A percentile compares a stretch with the other conserved stretches of the same genome.
Evolutionary conservation across 495 filamentous ascomycete genomes (phyloP).

Genomic region (Delitschia confertaspora): DNA sequence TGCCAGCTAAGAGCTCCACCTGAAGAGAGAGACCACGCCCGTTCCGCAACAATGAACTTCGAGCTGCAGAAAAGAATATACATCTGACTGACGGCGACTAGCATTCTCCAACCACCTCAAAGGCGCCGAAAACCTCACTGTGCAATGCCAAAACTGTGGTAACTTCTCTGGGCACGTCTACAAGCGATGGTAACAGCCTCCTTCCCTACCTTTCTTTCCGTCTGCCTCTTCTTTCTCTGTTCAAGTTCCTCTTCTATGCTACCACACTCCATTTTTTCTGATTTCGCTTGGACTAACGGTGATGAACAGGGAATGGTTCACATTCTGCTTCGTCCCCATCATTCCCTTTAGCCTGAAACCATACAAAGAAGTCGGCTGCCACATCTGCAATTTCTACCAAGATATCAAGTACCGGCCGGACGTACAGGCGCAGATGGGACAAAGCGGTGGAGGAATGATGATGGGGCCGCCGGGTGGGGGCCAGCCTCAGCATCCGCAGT

Average conservation of each 20-base stretch:
- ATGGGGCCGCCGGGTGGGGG: slow-evolving; percentile 9
- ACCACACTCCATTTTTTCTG: not conserved
- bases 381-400: slow-evolving; percentile 38
- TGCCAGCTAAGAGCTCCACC: not conserved
- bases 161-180: slow-evolving; percentile 32
- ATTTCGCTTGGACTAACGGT: not conserved
- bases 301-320: slow-evolving; percentile 38
- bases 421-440: slow-evolving; percentile 32
- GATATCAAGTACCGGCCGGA: slow-evolving; percentile 38
- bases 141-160: slow-evolving; percentile 40
- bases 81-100: no score
- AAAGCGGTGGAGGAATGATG: not conserved
- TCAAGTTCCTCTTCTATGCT: not conserved
- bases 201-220: not conserved
- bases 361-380: slow-evolving; percentile 35
- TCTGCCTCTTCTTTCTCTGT: not conserved
- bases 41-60: not conserved
- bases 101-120: slow-evolving; percentile 32
- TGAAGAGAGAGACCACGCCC: no score
- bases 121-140: slow-evolving; percentile 36
- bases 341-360: slow-evolving; percentile 37
- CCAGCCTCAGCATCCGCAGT: slow-evolving; percentile 15
- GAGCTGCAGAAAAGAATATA: no score
- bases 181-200: slow-evolving; percentile 32
- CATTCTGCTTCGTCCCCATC: slow-evolving; percentile 39